Evolutionary conservation across 2,329 filamentous ascomycete species (phyloP), one percentile per base, ranked within the genome.

Genomic region (Piedraia hortae): DNA sequence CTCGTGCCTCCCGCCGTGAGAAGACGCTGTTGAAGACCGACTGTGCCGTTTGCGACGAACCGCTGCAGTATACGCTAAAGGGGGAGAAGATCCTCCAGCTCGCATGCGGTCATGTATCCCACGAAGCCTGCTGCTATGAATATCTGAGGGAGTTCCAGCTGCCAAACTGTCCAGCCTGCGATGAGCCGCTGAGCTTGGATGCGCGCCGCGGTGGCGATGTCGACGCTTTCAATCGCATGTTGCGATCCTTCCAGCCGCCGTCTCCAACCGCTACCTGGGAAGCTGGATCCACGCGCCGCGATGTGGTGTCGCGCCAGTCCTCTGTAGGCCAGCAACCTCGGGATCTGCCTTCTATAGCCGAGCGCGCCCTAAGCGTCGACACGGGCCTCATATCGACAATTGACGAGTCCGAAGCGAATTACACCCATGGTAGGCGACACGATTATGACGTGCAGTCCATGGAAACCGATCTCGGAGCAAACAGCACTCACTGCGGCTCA

Each of bases 91-190:
- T 97, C 29, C 54, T 97, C 24, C 85, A 93, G 43, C 85, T 97
- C 38, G 88, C 80, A 4, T 97, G 85, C 47, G 63, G 69, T n/a
- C 85, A 97, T 47, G 82, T 97, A 28, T 78, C 82, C 6, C 85
- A 97, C 43, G 85, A 93, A 46, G 85, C 82, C 16, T 97, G 85
- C 48, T 93, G 97, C 43, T 93, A 93, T 50, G 85, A 97, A 47
- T 91, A 88, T 42, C 89, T 97, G 36, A 73, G 75, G 38, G 82
- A 91, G 40, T 73, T 82, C 27, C 80, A 93, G 34, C 74, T 74
- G 23, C 78, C 93, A 38, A 80, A 77, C 39, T 97, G 85, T 47
- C 85, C 85, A 13, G 72, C 74, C 32, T 97, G 85, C 47, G 72
- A 90, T 52, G 73, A 80, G 31, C 78, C 85, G 10, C 51, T 97